Base-by-base conservation (phyloP, 306 rosid genomes). In the Coriaria nepalensis region DNA sequence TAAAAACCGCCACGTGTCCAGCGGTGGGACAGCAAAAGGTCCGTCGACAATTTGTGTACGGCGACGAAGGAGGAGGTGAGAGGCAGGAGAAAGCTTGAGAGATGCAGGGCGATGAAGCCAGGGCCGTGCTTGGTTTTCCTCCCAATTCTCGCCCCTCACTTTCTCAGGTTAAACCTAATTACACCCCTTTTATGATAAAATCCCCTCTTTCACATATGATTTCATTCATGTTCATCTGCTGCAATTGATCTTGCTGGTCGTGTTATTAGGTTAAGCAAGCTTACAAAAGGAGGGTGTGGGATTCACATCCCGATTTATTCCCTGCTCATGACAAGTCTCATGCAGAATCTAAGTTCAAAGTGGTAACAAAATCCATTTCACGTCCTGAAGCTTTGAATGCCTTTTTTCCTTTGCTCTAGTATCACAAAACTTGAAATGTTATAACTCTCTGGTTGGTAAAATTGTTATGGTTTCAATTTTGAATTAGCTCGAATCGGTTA, bases 221-320 rank as follows among this genome's bases (percentile, higher is more conserved):
- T 8, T 37, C 33, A 3, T 13, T 8, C 52, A 48, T 29, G 10
- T 52, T 10, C 44, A 11, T 52, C 35, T 50, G 13, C 6, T 2
- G 7, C n/a, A 13, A 4, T 37, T n/a, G 9, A 11, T 32, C 9
- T 37, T 6, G 5, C 6, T 32, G n/a, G 53, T 12, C 10, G 36
- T 51, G 42, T 37, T 13, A 13, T 37, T 10, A 83, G 94, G 76
- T 83, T 9, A 83, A 83, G 74, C 71, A 74, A 50, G 94, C 85
- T 49, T 83, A 83, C 67, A 76, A 45, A 56, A 77, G 58, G 75
- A 83, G 64, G 73, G 84, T 79, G 32, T 83, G 94, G 94, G 85
- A 83, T 57, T 69, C 80, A 62, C 94, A 83, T 65, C 88, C 94
- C 43, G 94, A 79, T 56, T 65, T 79, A 35, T 83, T 79, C 65